Conservation (phyloP, 2,329 filamentous ascomycete species). For the Hirsutella rhossiliensis region DNA sequence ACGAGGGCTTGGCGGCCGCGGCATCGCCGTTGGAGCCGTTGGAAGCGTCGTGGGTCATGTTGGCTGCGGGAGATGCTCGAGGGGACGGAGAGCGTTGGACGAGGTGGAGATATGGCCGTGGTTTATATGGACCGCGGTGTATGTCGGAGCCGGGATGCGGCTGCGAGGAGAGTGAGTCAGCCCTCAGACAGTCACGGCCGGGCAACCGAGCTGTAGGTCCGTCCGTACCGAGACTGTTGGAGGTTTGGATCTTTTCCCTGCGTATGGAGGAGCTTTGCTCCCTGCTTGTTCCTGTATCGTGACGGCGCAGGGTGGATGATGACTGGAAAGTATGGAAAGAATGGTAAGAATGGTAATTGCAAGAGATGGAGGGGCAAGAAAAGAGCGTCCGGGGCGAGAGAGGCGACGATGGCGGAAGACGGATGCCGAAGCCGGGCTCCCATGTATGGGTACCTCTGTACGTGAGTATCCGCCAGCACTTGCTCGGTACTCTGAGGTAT, state of each 20-base stretch:
- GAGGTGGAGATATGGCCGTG: background rate
- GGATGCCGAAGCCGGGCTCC: background rate
- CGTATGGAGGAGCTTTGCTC: too few species aligned
- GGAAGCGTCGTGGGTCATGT: constrained; percentile 23
- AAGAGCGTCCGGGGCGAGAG: background rate
- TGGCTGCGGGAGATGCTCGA: constrained; percentile 2
- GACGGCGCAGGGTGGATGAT: too few species aligned
- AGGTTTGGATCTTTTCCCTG: too few species aligned
- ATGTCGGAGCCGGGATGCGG: background rate
- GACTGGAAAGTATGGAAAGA: too few species aligned
- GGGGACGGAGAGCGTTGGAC: background rate
- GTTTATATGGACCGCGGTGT: background rate
- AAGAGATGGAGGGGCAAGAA: background rate
- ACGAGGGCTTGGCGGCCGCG: constrained; percentile 20
- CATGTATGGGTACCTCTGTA: background rate
- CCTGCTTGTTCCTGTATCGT: too few species aligned
- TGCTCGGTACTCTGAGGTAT: too few species aligned
- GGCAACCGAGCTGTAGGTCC: too few species aligned
- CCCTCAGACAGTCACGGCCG: too few species aligned
- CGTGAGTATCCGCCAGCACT: too few species aligned
- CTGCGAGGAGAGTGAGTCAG: background rate
- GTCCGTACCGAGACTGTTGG: too few species aligned
- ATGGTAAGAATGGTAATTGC: background rate
- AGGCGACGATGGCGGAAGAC: background rate
- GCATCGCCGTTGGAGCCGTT: constrained; percentile 19